Base-by-base conservation (phyloP, 1,284 basidiomycete species). In the Fomitopsis pinicola region DNA sequence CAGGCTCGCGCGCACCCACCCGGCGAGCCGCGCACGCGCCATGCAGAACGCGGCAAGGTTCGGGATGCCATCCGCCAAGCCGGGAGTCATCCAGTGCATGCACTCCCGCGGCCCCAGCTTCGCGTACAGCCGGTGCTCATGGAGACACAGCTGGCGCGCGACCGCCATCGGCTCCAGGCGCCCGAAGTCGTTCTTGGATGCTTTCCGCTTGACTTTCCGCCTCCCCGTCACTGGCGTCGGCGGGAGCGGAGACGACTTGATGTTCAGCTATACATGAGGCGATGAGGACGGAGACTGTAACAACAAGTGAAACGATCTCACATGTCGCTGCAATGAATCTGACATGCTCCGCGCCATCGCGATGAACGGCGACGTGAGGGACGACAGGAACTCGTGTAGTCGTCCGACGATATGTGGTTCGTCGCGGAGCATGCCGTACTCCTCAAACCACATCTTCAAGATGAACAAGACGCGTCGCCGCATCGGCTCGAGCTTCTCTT, bases 1-100 rank as follows among this genome's bases (percentile, higher is more conserved):
- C 40, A 89, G 79, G 66, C 82, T 87, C 36, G 72, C 73, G 69
- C 87, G 88, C 19, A 91, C 87, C 87, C 87, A 91, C 19, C 77
- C 72, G 26, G 79, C 80, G 33, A 92, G 72, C 65, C 82, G 82
- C 66, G 88, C 85, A 68, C 86, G 83, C 5, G 82, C 84, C 2
- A 80, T 74, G 63, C 82, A 84, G 71, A 90, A 91, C 1, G 76
- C 73, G n/a, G 66, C 66, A 22, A 92, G 70, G 63, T 83, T 80
- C 59, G 73, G 74, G 26, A 79, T 76, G 3, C 66, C 65, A 55
- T 74, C 70, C 14, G 76, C 79, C 36, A 66, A 73, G 62, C 78
- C 76, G 1, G 68, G 71, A 62, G 78, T 80, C 15, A 78, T 73
- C 74, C 85, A 86, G 42, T 76, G 71, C 36, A 91, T 73, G 68